Conservation (phyloP, 2,329 filamentous ascomycete genomes). For the Purpureocillium takamizusanense region DNA sequence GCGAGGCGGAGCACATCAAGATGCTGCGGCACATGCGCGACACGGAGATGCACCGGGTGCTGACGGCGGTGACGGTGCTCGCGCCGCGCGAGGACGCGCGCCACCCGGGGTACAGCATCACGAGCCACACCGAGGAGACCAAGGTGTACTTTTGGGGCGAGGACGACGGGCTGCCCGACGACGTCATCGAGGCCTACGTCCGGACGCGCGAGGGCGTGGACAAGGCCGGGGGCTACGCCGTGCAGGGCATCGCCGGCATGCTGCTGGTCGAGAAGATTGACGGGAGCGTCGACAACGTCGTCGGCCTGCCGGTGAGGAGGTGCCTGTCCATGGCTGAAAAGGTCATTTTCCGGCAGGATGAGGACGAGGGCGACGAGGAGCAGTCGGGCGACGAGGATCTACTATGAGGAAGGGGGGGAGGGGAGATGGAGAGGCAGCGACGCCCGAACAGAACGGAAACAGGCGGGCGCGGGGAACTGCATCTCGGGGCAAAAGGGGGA, state of each 20-base stretch:
- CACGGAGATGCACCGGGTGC: constrained; percentile 67
- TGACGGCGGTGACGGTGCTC: constrained; percentile 79
- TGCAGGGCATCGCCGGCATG: constrained; percentile 82
- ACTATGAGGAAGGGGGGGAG: neutral
- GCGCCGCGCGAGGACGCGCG: constrained; percentile 71
- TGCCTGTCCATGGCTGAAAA: constrained; percentile 78
- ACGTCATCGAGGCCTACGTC: constrained; percentile 71
- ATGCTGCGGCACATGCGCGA: constrained; percentile 82
- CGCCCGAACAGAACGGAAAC: too few species aligned
- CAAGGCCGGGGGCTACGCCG: constrained; percentile 92
- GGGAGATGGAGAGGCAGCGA: neutral
- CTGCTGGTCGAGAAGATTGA: constrained; percentile 84
- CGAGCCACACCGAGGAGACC: constrained; percentile 81
- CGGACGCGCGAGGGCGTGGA: constrained; percentile 85
- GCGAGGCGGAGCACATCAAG: constrained; percentile 67
- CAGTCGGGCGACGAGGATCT: constrained; percentile 30
- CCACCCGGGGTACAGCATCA: constrained; percentile 78
- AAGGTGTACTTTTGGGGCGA: constrained; percentile 74
- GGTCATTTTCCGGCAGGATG: constrained; percentile 68
- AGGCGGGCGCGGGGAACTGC: too few species aligned
- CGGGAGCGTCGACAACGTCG: constrained; percentile 86
- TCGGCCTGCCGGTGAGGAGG: constrained; percentile 75
- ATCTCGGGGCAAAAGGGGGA: too few species aligned
- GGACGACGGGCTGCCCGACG: constrained; percentile 54
- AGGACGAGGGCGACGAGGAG: constrained; percentile 45